Evolutionary conservation across 441 rosid species (phyloP), one percentile per base, ranked within the genome.

Genomic region (Pelargonium citronellum): DNA sequence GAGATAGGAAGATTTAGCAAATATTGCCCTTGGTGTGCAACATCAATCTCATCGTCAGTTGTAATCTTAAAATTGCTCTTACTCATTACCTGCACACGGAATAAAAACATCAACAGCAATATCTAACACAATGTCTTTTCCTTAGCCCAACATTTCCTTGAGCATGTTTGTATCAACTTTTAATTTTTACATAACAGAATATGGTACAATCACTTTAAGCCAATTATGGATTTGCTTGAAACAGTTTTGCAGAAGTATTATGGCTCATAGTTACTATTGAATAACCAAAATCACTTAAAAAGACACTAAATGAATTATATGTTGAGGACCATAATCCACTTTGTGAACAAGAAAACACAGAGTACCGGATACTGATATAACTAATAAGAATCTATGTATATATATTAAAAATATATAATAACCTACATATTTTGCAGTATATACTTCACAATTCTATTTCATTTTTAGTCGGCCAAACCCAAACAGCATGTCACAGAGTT

Each of bases 11-110:
- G 90, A 83, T 90, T 89, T 12, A 92, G 85, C 74, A 83, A 91
- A 71, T 92, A 92, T 76, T 90, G 91, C 47, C 84, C 93, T 64
- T 95, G 80, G 51, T 74, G 87, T 44, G 98, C 96, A 77, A 90
- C 79, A 60, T 87, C 87, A 74, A 90, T 83, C 86, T 90, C 98
- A 11, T 84, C 85, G 66, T 87, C 81, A 1, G 87, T 77, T n/a
- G 85, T 73, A 64, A 90, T 73, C 77, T 87, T 87, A 78, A 92
- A 92, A 69, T 90, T 92, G 83, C 96, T 92, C 84, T 89, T 87
- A 9, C 89, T 87, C 95, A 89, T 90, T 49, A 90, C 86, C 97
- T 92, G 86, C 7, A 65, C 5, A 64, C 12, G 7, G 8, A 64
- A 12, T 5, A 3, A 22, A 9, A 41, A 4, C 16, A 1, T n/a